A percentile compares a stretch with the other conserved stretches of the same genome.
These are phyloP conservation scores for Saccharomycopsis olivae DNA, from an alignment of 805 yeast genomes.

Conservation along the genomic window DNA sequence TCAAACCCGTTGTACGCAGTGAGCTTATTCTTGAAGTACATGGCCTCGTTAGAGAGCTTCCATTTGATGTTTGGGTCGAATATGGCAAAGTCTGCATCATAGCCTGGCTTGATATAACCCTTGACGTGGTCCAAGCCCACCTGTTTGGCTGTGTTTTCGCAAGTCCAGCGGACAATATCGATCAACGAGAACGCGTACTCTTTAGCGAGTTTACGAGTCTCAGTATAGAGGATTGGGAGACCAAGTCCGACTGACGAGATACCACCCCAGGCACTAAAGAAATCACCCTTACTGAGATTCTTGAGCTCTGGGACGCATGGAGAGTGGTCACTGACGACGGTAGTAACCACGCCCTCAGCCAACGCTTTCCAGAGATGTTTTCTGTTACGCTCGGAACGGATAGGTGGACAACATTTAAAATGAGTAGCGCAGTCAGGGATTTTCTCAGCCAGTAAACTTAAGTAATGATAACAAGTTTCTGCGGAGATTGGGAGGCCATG, in stretches of 20 bases:
- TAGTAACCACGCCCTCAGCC: constrained; percentile 49
- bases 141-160: constrained; percentile 74
- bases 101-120: constrained; percentile 64
- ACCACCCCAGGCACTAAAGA: constrained; percentile 94
- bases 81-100: constrained; percentile 81
- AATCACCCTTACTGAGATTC: constrained; percentile 73
- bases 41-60: constrained; percentile 40
- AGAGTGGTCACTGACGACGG: constrained; percentile 92
- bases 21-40: constrained; percentile 74
- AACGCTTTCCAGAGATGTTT: constrained; percentile 71
- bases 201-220: constrained; percentile 38
- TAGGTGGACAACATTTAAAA: constrained; percentile 94
- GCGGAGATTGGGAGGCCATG: constrained; percentile 58
- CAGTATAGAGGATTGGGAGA: constrained; percentile 69
- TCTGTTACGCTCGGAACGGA: constrained; percentile 65
- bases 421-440: constrained; percentile 73
- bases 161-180: constrained; percentile 74
- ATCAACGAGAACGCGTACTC: constrained; percentile 33
- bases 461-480: constrained; percentile 91
- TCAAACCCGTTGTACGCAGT: constrained; percentile 75
- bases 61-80: constrained; percentile 56
- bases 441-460: constrained; percentile 65
- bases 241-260: constrained; percentile 90
- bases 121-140: constrained; percentile 65
- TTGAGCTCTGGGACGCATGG: constrained; percentile 92